Evolutionary conservation across 2,329 filamentous ascomycete genomes (phyloP), one percentile per base, ranked within the genome.

Genomic region (Plenodomus tracheiphilus): DNA sequence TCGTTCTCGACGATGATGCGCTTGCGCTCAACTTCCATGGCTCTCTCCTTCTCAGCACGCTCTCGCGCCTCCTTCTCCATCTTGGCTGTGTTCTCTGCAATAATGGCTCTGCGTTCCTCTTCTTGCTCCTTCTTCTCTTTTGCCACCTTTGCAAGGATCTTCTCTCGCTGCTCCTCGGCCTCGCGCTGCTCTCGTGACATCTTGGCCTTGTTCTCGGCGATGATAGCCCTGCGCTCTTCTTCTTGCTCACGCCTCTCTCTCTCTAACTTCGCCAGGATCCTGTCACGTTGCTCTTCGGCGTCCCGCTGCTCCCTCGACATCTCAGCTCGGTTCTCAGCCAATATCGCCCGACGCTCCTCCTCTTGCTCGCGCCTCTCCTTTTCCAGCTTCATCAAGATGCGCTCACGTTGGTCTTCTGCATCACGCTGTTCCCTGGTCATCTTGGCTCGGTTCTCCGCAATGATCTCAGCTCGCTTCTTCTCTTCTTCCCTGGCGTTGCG

Each of bases 381-480:
- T 32, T 46, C 45, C 28, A 46, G 36, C 45, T 47, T 41, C 10
- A 38, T 32, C 15, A 51, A 10, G 4, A 53, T 28, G 13, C 39
- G 30, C 15, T 53, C 50, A 9, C 50, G 46, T 36, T 53, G 46
- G 20, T 49, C 50, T 37, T 71, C 65, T 47, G 66, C 67, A 49
- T 68, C 62, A 21, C 56, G 56, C 53, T 74, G 68, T 35, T 68
- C 70, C 45, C 70, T 66, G 43, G 72, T 70, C 49, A 73, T 65
- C 49, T 71, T 74, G 20, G 70, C 67, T 49, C 71, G 70, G 54
- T 73, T 71, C 58, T 72, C 70, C 10, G 58, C 59, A 34, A 74
- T 51, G 46, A 75, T 68, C 30, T 65, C 69, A 42, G 75, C 68
- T 34, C 62, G 66, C 55, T 77, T 71, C 49, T 71, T 58, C 68